Conservation (phyloP, 1,284 basidiomycete species). For the Vanrija sp. region DNA sequence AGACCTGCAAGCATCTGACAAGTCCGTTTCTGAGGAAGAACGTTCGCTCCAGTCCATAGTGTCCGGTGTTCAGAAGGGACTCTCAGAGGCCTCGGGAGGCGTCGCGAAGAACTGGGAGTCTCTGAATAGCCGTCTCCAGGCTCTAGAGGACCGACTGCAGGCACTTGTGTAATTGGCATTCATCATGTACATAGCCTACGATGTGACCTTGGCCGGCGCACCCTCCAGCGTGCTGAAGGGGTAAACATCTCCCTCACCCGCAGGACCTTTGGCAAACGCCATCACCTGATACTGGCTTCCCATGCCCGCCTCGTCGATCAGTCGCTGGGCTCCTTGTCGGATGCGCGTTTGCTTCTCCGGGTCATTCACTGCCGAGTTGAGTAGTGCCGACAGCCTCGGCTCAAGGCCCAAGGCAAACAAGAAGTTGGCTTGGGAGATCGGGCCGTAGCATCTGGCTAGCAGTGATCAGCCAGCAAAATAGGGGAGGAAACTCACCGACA, state of each 20-base stretch:
- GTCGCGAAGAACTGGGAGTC: constrained; percentile 66
- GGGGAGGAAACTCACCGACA: constrained; percentile 53
- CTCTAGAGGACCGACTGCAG: constrained; percentile 53
- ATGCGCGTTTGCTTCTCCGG: constrained; percentile 53
- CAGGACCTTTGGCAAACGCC: constrained; percentile 44
- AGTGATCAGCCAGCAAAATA: not conserved
- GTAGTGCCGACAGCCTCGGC: constrained; percentile 59
- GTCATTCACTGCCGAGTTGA: constrained; percentile 53
- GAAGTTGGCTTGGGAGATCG: constrained; percentile 67
- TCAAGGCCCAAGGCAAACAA: constrained; percentile 66
- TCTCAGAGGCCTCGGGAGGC: constrained; percentile 64
- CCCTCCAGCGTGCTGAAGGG: constrained; percentile 32
- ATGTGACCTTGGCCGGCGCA: not conserved
- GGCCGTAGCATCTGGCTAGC: constrained; percentile 50
- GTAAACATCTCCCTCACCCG: constrained; percentile 38
- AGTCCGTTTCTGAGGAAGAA: constrained; percentile 60
- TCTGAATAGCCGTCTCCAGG: constrained; percentile 57
- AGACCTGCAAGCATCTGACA: constrained; percentile 68
- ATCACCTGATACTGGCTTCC: constrained; percentile 58
- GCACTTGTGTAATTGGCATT: constrained; percentile 15
- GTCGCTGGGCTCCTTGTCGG: constrained; percentile 50
- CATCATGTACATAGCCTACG: not conserved
- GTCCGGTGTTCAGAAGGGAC: constrained; percentile 65
- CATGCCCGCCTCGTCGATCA: constrained; percentile 57
- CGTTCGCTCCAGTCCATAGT: constrained; percentile 68